phyloP scores from a whole-genome alignment of 345 rosid species.

The Gossypium herbaceum region DNA sequence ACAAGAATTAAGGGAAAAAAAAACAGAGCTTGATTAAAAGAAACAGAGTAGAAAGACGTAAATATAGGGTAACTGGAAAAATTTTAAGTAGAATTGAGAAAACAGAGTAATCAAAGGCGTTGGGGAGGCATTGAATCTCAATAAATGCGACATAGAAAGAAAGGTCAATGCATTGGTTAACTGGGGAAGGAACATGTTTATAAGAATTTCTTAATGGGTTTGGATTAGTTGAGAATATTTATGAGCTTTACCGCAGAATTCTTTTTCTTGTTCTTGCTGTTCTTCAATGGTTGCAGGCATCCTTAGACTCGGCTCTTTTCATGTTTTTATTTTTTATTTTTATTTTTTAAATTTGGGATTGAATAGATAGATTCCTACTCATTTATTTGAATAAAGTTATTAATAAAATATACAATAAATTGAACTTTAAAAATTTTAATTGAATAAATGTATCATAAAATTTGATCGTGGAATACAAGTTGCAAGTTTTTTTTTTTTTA shows the following conservation, averaged over 20 bases:
- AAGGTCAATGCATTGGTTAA: background rate
- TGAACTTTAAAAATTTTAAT: no score
- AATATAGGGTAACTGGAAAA: no score
- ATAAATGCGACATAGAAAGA: slow-evolving; percentile 7
- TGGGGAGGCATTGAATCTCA: background rate
- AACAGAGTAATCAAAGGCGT: background rate
- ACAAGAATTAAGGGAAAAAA: no score
- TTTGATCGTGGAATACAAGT: no score
- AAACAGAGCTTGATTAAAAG: background rate
- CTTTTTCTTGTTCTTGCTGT: background rate
- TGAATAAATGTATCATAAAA: no score
- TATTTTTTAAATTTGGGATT: background rate
- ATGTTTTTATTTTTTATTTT: background rate
- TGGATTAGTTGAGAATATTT: slow-evolving; percentile 16
- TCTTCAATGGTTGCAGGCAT: slow-evolving; percentile 22
- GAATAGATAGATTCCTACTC: background rate
- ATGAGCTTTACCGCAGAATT: slow-evolving; percentile 16
- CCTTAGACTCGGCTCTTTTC: background rate
- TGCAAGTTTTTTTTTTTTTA: no score
- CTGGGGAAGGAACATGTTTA: no score
- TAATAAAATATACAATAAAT: background rate
- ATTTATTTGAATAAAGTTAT: background rate
- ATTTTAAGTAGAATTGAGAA: background rate
- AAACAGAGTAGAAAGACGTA: background rate
- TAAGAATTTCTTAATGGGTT: background rate